Conservation (phyloP, 2,329 filamentous ascomycete genomes). For the Neurospora sp. region DNA sequence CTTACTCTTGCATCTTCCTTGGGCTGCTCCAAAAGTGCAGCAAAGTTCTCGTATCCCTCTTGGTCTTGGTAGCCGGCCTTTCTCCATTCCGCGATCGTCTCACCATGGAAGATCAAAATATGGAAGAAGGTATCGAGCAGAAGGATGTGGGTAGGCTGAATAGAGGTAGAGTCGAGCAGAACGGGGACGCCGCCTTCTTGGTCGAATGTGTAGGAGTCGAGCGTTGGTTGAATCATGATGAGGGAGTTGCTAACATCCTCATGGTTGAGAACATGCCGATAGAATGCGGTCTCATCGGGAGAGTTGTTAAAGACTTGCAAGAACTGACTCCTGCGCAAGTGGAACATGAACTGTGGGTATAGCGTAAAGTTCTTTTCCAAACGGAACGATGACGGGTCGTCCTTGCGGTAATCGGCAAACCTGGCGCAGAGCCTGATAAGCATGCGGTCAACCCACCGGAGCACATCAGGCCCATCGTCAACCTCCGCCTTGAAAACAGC, state of each 20-base stretch:
- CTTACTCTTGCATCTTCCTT: conserved; percentile 92
- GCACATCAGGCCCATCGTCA: conserved; percentile 94
- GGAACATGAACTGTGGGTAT: conserved; percentile 99
- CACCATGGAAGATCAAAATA: conserved; percentile 97
- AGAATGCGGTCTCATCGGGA: conserved; percentile 98
- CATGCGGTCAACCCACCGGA: conserved; percentile 98
- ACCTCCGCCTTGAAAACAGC: conserved; percentile 98
- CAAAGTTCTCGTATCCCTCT: conserved; percentile 96
- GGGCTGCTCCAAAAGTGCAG: conserved; percentile 74
- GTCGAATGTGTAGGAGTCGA: conserved; percentile 96
- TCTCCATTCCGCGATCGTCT: conserved; percentile 95
- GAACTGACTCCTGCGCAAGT: conserved; percentile 92
- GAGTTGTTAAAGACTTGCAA: conserved; percentile 99
- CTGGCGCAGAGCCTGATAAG: conserved; percentile 91
- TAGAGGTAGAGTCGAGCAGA: conserved; percentile 91
- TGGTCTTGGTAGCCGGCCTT: conserved; percentile 98
- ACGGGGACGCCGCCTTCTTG: conserved; percentile 89
- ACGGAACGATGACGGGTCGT: conserved; percentile 93
- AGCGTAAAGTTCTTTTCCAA: conserved; percentile 98
- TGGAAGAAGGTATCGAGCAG: conserved; percentile 99
- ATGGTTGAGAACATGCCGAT: conserved; percentile 91
- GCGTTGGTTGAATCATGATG: conserved; percentile 96
- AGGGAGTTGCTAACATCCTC: conserved; percentile 95
- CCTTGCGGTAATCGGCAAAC: conserved; percentile 96
- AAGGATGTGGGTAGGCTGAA: conserved; percentile 86